Percentiles rank a stretch among this genome's conserved stretches.
Conservation (phyloP, 2,329 filamentous ascomycete species). For the Diplodia scrobiculata region DNA sequence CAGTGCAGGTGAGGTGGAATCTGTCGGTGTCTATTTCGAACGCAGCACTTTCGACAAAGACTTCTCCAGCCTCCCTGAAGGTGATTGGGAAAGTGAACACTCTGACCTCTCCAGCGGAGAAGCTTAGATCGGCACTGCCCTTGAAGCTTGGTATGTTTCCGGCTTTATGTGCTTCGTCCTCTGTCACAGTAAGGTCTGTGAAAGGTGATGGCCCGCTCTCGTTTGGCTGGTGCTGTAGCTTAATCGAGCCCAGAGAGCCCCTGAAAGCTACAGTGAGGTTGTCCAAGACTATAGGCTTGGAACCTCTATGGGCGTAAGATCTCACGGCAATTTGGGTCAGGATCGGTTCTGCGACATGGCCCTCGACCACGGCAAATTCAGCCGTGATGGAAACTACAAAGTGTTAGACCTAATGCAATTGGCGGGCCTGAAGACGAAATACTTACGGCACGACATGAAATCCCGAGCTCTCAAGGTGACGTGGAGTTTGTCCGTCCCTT, state of each 20-base stretch:
- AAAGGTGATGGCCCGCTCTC: conserved; percentile 28
- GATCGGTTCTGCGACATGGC: conserved; percentile 62
- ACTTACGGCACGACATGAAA: conserved; percentile 52
- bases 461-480: conserved; percentile 54
- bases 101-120: conserved; percentile 67
- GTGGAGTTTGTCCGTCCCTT: conserved; percentile 46
- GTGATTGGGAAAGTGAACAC: conserved; percentile 72
- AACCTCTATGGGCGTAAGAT: conserved; percentile 52
- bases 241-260: conserved; percentile 46
- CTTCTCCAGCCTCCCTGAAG: conserved; percentile 79
- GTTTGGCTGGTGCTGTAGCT: conserved; percentile 37
- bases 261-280: conserved; percentile 57
- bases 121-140: conserved; percentile 64
- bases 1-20: conserved; percentile 68
- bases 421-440: neutral
- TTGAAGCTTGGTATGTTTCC: conserved; percentile 45
- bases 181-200: conserved; percentile 18
- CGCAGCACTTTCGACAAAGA: conserved; percentile 64
- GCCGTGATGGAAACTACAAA: conserved; percentile 53
- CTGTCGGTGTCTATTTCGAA: conserved; percentile 64
- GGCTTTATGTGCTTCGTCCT: conserved; percentile 6
- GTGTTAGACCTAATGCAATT: conserved; percentile 1
- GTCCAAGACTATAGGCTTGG: conserved; percentile 52
- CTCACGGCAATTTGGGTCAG: conserved; percentile 58
- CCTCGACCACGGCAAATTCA: conserved; percentile 57